phyloP scores from a whole-genome alignment of 345 rosid species.

The Psidium friedrichsthalianum region DNA sequence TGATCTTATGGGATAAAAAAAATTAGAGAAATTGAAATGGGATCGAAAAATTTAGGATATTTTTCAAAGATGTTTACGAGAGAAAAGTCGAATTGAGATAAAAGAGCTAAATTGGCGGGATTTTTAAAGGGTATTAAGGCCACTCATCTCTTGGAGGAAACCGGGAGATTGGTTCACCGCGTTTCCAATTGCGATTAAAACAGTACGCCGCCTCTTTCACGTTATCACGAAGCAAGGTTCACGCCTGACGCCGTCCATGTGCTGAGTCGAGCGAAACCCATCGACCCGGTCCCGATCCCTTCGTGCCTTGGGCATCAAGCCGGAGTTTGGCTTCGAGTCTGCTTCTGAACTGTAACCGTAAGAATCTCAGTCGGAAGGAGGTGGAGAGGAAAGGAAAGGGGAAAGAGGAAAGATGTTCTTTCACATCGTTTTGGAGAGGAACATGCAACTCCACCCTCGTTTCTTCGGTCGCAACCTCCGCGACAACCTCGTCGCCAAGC shows the following conservation, averaged over 20 bases:
- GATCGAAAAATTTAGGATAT: no score
- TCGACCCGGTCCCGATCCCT: no score
- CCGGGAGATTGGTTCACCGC: no score
- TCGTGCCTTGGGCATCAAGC: not conserved
- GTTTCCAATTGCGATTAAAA: no score
- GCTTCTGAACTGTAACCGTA: not conserved
- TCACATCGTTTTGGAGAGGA: constrained; percentile 77
- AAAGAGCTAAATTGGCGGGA: no score
- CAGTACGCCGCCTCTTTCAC: no score
- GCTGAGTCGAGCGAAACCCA: not conserved
- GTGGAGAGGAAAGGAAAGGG: not conserved
- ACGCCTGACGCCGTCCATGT: not conserved
- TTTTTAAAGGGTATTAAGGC: no score
- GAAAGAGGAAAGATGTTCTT: constrained; percentile 44
- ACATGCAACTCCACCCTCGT: constrained; percentile 90
- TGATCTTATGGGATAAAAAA: no score
- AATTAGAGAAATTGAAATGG: no score
- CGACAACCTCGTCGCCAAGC: constrained; percentile 68
- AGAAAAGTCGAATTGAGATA: no score
- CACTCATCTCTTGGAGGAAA: no score
- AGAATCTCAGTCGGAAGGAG: not conserved
- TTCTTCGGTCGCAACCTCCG: constrained; percentile 82
- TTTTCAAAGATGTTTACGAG: no score
- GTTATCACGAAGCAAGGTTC: not conserved
- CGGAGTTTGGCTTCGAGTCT: not conserved